These are phyloP conservation scores for Biscutella laevigata DNA, from an alignment of 441 rosid species.

Conservation along the genomic window DNA sequence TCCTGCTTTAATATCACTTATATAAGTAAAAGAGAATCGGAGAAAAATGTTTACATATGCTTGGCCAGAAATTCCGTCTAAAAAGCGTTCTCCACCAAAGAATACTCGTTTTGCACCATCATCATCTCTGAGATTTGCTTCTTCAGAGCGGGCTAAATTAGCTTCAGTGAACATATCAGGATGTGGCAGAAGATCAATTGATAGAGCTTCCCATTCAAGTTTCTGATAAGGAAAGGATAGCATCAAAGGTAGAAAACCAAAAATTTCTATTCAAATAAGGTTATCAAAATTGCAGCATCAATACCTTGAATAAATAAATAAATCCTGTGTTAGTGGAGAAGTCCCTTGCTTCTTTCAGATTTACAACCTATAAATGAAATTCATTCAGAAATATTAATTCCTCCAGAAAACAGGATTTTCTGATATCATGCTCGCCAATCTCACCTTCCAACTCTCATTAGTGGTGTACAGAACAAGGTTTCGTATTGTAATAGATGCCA, in stretches of 20 bases:
- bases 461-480: constrained; percentile 76
- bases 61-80: constrained; percentile 93
- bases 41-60: constrained; percentile 62
- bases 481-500: constrained; percentile 85
- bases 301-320: constrained; percentile 93
- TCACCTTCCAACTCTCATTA: constrained; percentile 95
- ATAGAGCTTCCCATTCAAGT: constrained; percentile 95
- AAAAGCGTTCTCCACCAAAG: constrained; percentile 97
- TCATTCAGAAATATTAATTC: constrained; percentile 15
- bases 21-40: constrained; percentile 19
- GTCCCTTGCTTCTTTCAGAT: constrained; percentile 95
- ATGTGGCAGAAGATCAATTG: constrained; percentile 96
- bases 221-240: constrained; percentile 48
- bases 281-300: constrained; percentile 6
- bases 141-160: constrained; percentile 62
- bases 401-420: constrained; percentile 6
- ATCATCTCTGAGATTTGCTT: constrained; percentile 70
- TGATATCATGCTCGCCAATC: constrained; percentile 3
- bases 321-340: constrained; percentile 62
- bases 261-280: not conserved
- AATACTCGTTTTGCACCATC: constrained; percentile 97
- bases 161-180: constrained; percentile 98
- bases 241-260: constrained; percentile 24
- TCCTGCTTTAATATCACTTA: constrained; percentile 15
- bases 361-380: constrained; percentile 53